phyloP scores from a whole-genome alignment of 2,329 filamentous ascomycete species.

The Sarocladiaceae sp. region DNA sequence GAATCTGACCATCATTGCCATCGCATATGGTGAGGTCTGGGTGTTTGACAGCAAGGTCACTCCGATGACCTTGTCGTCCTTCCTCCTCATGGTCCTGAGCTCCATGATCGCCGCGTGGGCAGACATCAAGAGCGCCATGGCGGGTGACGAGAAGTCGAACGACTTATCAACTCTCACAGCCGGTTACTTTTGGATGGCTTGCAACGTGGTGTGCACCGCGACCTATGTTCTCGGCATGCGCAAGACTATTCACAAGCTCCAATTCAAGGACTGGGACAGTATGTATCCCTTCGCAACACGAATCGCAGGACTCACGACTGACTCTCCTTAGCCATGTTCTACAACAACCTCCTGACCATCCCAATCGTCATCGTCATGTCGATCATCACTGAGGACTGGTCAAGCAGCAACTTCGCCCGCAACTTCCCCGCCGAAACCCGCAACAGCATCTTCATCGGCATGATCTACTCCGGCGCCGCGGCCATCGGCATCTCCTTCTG shows the following conservation, averaged over 20 bases:
- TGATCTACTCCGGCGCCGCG: conserved; percentile 88
- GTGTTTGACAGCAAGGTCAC: conserved; percentile 96
- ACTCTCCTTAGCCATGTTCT: conserved; percentile 98
- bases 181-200: conserved; percentile 95
- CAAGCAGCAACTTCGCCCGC: conserved; percentile 67
- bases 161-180: conserved; percentile 80
- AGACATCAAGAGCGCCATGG: conserved; percentile 81
- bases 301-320: no score
- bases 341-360: conserved; percentile 97
- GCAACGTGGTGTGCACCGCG: conserved; percentile 94
- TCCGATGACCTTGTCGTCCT: conserved; percentile 81
- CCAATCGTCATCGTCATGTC: conserved; percentile 81
- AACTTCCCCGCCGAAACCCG: conserved; percentile 85
- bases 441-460: conserved; percentile 74
- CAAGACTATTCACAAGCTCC: conserved; percentile 98
- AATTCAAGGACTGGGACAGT: conserved; percentile 99
- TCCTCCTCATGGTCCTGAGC: conserved; percentile 93
- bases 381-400: conserved; percentile 87
- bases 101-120: conserved; percentile 95
- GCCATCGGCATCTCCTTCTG: conserved; percentile 99
- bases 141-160: conserved; percentile 47
- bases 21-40: conserved; percentile 94
- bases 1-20: conserved; percentile 97
- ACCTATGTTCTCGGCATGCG: conserved; percentile 89
- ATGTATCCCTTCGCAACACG: no score